Base-by-base conservation (phyloP, 768 basidiomycete genomes). In the Agrocybe praecox region DNA sequence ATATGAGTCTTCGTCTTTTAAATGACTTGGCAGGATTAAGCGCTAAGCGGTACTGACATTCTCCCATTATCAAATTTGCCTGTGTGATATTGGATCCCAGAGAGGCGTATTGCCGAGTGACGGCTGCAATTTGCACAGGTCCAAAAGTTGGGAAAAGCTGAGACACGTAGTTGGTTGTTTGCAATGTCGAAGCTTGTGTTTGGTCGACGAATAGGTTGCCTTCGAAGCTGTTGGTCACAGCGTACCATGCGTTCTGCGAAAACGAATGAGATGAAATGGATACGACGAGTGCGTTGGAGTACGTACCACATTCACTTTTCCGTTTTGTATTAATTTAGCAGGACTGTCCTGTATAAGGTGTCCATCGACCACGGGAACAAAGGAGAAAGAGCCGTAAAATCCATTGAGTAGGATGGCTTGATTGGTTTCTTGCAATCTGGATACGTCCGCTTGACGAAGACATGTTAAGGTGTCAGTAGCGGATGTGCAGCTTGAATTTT, bases 331-430 rank as follows among this genome's bases (percentile, higher is more conserved):
- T 2, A 76, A 67, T 51, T 72, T 56, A 0, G 70, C 76, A 6
- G 81, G 79, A 17, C 76, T 67, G 47, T 77, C 75, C 0, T 70
- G 65, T 29, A 81, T 80, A 55, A 80, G 76, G 1, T 63, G 69
- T 2, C 78, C 81, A 58, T 82, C 81, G 6, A 83, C 71, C 23
- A 83, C 80, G 0, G 81, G 80, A 11, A 72, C 69, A 43, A 77
- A 79, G 6, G 67, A 58, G 32, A 68, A 77, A 2, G 74, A 75
- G 0, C 76, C 77, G 50, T 58, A 78, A 63, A 81, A 77, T 6
- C 61, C 73, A 22, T 64, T 64, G 0, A 2, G 10, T 2, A 65
- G 65, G 14, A 81, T 58, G 10, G 72, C 49, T 2, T 46, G n/a
- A 52, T 81, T 81, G 6, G 65, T 67, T 9, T 53, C 55, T 54